Base-by-base conservation (phyloP, 1,284 basidiomycete species). In the Puccinia novopanici region DNA sequence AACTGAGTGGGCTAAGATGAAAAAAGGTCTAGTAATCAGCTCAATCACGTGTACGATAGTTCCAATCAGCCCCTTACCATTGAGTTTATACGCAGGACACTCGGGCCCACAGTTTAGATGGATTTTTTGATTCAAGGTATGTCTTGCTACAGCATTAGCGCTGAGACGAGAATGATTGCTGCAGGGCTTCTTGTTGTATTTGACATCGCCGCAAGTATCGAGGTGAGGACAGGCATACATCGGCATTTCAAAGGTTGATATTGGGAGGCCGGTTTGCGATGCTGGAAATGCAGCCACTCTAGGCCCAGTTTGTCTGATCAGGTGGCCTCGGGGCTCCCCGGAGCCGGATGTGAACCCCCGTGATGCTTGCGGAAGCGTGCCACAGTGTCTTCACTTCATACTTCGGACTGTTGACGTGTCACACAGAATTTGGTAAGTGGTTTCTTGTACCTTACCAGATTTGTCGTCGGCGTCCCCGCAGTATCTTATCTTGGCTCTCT, bases 151-250 rank as follows among this genome's bases (percentile, higher is more conserved):
- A 17, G 30, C 30, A 61, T 5, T 4, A 6, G 19, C 30, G 15
- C 34, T 61, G 3, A 61, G 59, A 24, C 59, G 12, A 61, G 30
- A 61, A 27, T 61, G 59, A 37, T 61, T 34, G 59, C 37, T 30
- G 34, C 59, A 61, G 13, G 59, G 59, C 17, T 61, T 61, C 59
- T 61, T 61, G 59, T 40, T 61, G 19, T 61, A 61, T 13, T 34
- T 61, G 19, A 40, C 13, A 2, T 37, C 4, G 59, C 59, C 37
- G 59, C 59, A 61, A 37, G 59, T 61, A 10, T 27, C 12, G 2
- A 61, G 59, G 59, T 61, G 59, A 40, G 59, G 59, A 61, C 59
- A 61, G 37, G 59, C 27, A 37, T 61, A 61, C n/a, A n/a, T n/a
- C n/a, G n/a, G n/a, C n/a, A n/a, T n/a, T n/a, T n/a, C n/a, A 15